Evolutionary conservation across 345 rosid genomes (phyloP), one percentile per base, ranked within the genome.

Genomic region (Eucalyptus pauciflora): DNA sequence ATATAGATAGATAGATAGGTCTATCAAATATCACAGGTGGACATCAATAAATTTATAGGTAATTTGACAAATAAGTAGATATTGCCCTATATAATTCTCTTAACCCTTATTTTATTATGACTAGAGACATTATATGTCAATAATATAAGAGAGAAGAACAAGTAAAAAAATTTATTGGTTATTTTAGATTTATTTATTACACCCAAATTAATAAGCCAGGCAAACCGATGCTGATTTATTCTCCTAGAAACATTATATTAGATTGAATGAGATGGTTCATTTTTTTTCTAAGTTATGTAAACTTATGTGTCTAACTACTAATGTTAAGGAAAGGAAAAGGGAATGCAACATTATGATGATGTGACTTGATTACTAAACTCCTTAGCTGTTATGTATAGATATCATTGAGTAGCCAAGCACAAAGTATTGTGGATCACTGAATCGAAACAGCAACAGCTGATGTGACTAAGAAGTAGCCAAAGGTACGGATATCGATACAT

Each of bases 131-230:
- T 29, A 64, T 29, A 64, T 5, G 10, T 64, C 76, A 64, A 64
- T n/a, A 62, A 13, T 62, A 13, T 29, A 14, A n/a, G 33, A n/a
- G 76, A 64, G 37, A 64, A 27, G 1, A n/a, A 64, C 10, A 7
- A 4, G 2, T 64, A 13, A n/a, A n/a, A 7, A 0, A 0, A 0
- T 64, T n/a, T 29, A 29, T 64, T 64, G 37, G 18, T 64, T 8
- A 64, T 16, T 64, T n/a, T 64, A 64, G 37, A 27, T 60, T 25
- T 60, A 60, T 27, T 60, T 60, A 27, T 60, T 60, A 27, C 67
- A 27, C 29, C 67, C 67, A 11, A 60, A 60, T 27, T 60, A 25
- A 60, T 27, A 27, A 18, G 56, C 56, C 7, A 60, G 15, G n/a
- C n/a, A 60, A 27, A 60, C 16, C 2, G 3, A 27, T 60, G n/a